Base-by-base conservation (phyloP, 1,139 yeast genomes). In the Taphrina wiesneri region DNA sequence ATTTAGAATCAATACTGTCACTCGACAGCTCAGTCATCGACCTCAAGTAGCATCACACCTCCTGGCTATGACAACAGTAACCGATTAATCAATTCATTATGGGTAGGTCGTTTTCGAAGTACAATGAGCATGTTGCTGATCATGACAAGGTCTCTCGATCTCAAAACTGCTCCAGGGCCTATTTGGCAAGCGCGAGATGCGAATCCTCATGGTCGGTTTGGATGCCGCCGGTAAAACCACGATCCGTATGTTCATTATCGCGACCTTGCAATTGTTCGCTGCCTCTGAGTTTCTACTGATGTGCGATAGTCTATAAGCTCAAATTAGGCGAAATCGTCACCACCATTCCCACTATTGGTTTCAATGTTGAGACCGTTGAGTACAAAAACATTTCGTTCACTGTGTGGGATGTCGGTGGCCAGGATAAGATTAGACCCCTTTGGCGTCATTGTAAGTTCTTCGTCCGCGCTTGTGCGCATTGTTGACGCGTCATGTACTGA, bases 351-450 rank as follows among this genome's bases (percentile, higher is more conserved):
- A 90, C 96, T 72, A 89, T 90, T 78, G 96, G 70, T 21, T 90
- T 90, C 86, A 90, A 90, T 79, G 96, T 90, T 72, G 96, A 90
- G 80, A 90, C 96, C 71, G 69, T 90, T 74, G 96, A 90, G 81
- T 90, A 90, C 84, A 89, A 89, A 83, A 90, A 90, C 86, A 89
- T 90, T 78, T 87, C 95, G 57, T 90, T 90, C 83, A 90, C 96
- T 71, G 96, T 90, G 72, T 90, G 96, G 96, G 96, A 90, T 85
- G 96, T 90, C 75, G 96, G 96, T 87, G 96, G 96, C 85, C 96
- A 90, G 83, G 96, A 88, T 80, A 90, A 90, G 83, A 89, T 90
- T 77, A 88, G 96, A 82, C 96, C 96, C 68, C 83, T 90, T 79
- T 90, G 96, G 96, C 87, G 96, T 86, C 93, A 90, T 80, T 90